Evolutionary conservation across 2,329 filamentous ascomycete species (phyloP), one percentile per base, ranked within the genome.

Genomic region (Dothiorella sarmentorum): DNA sequence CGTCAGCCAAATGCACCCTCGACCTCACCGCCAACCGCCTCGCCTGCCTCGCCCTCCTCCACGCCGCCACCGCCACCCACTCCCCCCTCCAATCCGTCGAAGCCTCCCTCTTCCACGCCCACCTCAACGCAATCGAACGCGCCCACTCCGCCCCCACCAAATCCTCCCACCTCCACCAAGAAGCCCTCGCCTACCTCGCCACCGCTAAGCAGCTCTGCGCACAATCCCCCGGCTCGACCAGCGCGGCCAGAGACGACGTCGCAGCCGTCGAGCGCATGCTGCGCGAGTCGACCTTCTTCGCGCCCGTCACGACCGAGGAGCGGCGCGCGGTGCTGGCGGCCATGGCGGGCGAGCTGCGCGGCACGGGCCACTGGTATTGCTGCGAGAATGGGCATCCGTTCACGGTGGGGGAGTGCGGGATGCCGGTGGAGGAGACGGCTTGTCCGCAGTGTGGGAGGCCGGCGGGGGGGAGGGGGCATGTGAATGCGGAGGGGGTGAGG

Each of bases 401-500:
- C 62, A 83, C 84, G 0, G 77, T 88, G 29, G 85, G 85, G 0
- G 83, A 88, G 61, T 88, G 85, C 64, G 85, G 85, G 1, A 82
- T 84, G 78, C 82, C 86, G 0, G 86, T 87, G 83, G 61, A 89
- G 67, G 57, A 65, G 17, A 79, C 85, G 1, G 69, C 69, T 2
- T 90, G 87, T 63, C 85, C 86, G 0, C 80, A 89, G 62, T 90
- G 87, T 62, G 79, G 76, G 2, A 76, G 76, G 1, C 61, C 69
- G 0, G 78, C 89, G 27, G 86, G 85, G 2, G 86, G 86, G 0
- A 66, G 64, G 44, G 9, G 78, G 37, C 84, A 88, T 67, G 56
- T 7, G 7, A 61, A 78, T n/a, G 78, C 74, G 0, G 72, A 67
- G 13, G 85, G 85, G 2, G 83, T 86, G 2, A 73, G 67, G 11